Conservation (phyloP, 2,329 filamentous ascomycete species). For the Aspergillus sp. region DNA sequence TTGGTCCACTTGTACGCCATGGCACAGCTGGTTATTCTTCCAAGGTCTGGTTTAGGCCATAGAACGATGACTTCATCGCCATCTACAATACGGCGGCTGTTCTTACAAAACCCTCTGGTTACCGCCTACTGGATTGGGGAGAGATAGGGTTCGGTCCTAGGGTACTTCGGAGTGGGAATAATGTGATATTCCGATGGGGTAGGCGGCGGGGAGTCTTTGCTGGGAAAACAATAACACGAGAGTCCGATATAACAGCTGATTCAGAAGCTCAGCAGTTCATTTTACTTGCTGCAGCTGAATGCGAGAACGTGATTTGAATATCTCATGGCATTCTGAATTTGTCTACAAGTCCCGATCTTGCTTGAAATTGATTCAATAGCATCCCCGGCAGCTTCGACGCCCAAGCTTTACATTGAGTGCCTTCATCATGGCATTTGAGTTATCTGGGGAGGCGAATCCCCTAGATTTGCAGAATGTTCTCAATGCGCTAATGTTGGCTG, state of each 20-base stretch:
- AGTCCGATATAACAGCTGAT: neutral
- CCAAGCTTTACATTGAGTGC: neutral
- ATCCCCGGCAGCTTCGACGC: neutral
- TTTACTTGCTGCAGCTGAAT: neutral
- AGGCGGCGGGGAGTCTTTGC: conserved; percentile 13
- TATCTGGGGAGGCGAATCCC: conserved; percentile 72
- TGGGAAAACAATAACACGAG: conserved; percentile 5
- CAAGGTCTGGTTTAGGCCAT: neutral
- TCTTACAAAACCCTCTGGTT: neutral
- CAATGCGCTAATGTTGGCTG: conserved; percentile 57
- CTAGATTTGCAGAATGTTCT: conserved; percentile 58
- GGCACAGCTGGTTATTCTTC: neutral
- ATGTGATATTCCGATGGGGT: conserved; percentile 1
- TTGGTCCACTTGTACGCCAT: neutral
- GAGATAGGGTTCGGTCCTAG: conserved; percentile 24
- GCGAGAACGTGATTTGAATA: neutral
- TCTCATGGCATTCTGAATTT: conserved; percentile 4
- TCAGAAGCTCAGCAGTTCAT: neutral
- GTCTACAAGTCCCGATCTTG: neutral
- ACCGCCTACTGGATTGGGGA: conserved; percentile 4
- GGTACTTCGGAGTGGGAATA: conserved; percentile 17
- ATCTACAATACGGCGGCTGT: neutral
- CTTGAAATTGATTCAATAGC: neutral
- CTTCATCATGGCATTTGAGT: conserved; percentile 63
- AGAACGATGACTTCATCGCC: conserved; percentile 2